A percentile compares a stretch with the other conserved stretches of the same genome.
Evolutionary conservation across 1,284 basidiomycete genomes (phyloP).

Genomic region (Gymnopus androsaceus): DNA sequence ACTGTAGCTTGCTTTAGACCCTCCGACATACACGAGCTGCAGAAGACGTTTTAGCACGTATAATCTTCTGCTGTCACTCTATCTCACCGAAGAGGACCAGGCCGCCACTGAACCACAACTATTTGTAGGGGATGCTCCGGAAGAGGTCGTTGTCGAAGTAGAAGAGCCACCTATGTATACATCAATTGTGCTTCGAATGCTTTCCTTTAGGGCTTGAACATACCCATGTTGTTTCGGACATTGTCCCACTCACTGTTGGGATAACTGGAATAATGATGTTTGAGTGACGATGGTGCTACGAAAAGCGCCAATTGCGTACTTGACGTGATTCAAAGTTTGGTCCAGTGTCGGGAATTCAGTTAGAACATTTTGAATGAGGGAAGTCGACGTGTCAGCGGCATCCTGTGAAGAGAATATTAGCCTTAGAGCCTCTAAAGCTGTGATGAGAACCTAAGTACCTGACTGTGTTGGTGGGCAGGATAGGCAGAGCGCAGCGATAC

Average conservation of each 20-base stretch:
- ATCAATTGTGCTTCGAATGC: conserved; percentile 14
- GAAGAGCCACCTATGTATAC: conserved; percentile 13
- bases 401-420: background rate
- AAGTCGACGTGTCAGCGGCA: background rate
- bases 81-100: conserved; percentile 47
- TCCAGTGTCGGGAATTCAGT: conserved; percentile 55
- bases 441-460: background rate
- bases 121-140: conserved; percentile 22
- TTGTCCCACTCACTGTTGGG: conserved; percentile 73
- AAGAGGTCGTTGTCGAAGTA: conserved; percentile 23
- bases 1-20: conserved; percentile 52
- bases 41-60: background rate
- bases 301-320: conserved; percentile 30
- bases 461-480: background rate
- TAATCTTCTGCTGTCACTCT: background rate
- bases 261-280: conserved; percentile 40
- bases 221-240: conserved; percentile 62
- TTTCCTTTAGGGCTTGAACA: conserved; percentile 21
- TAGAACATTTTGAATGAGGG: conserved; percentile 1
- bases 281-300: background rate
- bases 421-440: background rate
- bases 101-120: conserved; percentile 45
- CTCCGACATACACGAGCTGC: conserved; percentile 50
- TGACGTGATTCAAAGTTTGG: conserved; percentile 70
- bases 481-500: background rate